phyloP scores from a whole-genome alignment of 805 yeast genomes.

The Saccharomycopsis babjevae region DNA sequence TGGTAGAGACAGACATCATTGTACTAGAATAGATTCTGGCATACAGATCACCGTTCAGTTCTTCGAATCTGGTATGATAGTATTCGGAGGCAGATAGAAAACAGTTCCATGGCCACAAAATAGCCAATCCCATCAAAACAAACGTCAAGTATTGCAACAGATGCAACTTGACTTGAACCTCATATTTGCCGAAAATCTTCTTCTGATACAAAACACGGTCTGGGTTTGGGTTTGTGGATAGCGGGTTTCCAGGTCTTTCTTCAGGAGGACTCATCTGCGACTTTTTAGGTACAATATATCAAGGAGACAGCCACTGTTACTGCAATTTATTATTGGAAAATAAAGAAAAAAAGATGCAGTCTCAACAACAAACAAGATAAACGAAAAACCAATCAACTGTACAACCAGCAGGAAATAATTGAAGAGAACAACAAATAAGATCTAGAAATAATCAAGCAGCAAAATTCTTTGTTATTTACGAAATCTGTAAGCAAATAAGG shows the following conservation, averaged over 20 bases:
- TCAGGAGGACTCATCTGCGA: background rate
- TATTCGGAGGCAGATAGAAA: constrained; percentile 79
- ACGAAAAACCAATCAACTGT: too few relatives aligned
- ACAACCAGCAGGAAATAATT: too few relatives aligned
- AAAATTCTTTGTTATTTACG: too few relatives aligned
- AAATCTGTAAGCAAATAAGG: too few relatives aligned
- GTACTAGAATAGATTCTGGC: constrained; percentile 62
- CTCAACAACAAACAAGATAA: too few relatives aligned
- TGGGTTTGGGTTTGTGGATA: constrained; percentile 12
- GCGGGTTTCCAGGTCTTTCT: background rate
- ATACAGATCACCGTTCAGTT: constrained; percentile 34
- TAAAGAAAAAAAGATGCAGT: too few relatives aligned
- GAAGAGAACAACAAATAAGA: too few relatives aligned
- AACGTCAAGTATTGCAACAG: constrained; percentile 43
- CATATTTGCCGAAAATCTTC: background rate
- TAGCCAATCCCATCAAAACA: constrained; percentile 60
- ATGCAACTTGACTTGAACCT: constrained; percentile 6
- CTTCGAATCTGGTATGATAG: constrained; percentile 51
- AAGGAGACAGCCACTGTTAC: too few relatives aligned
- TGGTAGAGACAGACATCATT: constrained; percentile 80
- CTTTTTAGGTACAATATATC: background rate
- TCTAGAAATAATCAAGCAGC: too few relatives aligned
- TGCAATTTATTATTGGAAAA: too few relatives aligned
- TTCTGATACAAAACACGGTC: constrained; percentile 8
- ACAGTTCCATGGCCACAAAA: constrained; percentile 96